Percentiles rank a stretch among this genome's conserved stretches.
Conservation (phyloP, 306 rosid genomes). For the Pyrus betulifolia region DNA sequence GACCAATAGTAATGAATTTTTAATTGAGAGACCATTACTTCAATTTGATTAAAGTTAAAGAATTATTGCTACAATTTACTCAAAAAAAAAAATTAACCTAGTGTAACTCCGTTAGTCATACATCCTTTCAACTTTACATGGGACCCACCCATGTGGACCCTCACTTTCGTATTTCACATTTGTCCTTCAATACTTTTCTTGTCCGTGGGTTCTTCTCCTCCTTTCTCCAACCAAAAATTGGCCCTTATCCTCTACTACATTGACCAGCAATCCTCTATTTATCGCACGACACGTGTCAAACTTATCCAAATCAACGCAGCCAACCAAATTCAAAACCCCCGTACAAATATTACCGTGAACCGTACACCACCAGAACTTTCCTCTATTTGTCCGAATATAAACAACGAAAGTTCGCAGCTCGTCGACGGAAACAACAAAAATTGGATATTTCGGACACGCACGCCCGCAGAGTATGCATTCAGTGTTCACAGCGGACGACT, state of each 20-base stretch:
- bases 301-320: background rate
- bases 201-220: background rate
- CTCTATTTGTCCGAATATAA: background rate
- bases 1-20: too few relatives aligned
- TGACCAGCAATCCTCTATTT: background rate
- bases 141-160: background rate
- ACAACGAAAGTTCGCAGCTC: background rate
- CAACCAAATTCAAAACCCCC: background rate
- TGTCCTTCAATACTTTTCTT: background rate
- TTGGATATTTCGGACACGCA: background rate
- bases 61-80: too few relatives aligned
- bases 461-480: slow-evolving; percentile 16
- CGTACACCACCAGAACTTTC: background rate
- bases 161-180: background rate
- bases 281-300: background rate
- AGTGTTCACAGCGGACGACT: slow-evolving; percentile 24
- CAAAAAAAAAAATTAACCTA: too few relatives aligned
- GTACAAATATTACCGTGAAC: background rate
- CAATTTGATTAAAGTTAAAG: too few relatives aligned
- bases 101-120: too few relatives aligned
- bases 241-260: background rate
- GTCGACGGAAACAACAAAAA: background rate
- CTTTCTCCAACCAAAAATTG: too few relatives aligned
- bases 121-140: background rate
- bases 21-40: too few relatives aligned